These are phyloP conservation scores for Clitopilus hobsonii DNA, from an alignment of 768 basidiomycete genomes.

Conservation along the genomic window DNA sequence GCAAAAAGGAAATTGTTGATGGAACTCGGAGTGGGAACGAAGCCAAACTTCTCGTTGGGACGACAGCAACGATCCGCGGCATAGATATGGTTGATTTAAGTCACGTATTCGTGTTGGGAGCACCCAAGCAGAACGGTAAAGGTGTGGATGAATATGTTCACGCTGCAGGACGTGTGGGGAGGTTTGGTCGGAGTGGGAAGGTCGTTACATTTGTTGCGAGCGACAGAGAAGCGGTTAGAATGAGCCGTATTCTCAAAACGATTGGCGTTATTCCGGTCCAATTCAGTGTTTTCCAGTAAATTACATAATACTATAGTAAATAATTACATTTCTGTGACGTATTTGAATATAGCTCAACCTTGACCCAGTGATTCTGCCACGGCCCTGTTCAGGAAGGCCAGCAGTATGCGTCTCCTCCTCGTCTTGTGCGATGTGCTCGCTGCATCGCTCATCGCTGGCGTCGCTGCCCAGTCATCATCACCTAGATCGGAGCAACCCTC, in stretches of 20 bases:
- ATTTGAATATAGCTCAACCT: not conserved
- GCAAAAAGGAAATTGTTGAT: conserved; percentile 34
- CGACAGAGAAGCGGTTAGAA: conserved; percentile 6
- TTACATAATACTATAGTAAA: not conserved
- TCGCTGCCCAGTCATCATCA: conserved; percentile 31
- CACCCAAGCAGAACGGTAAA: conserved; percentile 37
- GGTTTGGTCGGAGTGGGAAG: conserved; percentile 62
- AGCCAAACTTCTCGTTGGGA: conserved; percentile 64
- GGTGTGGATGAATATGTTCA: conserved; percentile 63
- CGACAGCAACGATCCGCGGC: conserved; percentile 66
- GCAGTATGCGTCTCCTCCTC: conserved; percentile 9
- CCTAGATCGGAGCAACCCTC: conserved; percentile 15
- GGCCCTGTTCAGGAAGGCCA: not conserved
- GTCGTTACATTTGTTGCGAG: conserved; percentile 59
- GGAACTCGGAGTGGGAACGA: conserved; percentile 33
- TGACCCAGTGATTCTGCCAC: not conserved
- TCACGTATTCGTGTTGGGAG: conserved; percentile 72
- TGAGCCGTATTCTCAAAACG: not conserved
- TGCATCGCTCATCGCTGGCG: conserved; percentile 18
- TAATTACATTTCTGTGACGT: not conserved
- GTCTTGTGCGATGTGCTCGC: conserved; percentile 12
- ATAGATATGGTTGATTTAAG: conserved; percentile 66
- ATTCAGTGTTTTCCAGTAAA: not conserved
- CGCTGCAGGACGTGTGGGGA: conserved; percentile 70
- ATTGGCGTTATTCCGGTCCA: conserved; percentile 1